phyloP scores from a whole-genome alignment of 495 filamentous ascomycete genomes.

The Beverwykella pulmonaria region DNA sequence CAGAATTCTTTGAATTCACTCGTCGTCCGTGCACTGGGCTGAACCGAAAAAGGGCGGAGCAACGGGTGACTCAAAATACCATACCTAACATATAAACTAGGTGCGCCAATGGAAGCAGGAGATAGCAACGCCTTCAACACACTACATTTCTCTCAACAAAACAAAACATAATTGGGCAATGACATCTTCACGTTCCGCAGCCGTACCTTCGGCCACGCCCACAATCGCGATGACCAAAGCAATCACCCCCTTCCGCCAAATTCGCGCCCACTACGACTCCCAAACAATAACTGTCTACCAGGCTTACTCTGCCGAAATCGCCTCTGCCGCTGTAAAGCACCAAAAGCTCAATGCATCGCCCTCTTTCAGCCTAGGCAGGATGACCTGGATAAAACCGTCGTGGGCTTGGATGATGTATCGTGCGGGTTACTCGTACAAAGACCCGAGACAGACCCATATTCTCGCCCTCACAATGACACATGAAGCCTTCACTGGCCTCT shows the following conservation, averaged over 20 bases:
- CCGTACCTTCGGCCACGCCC: neutral
- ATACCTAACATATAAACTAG: neutral
- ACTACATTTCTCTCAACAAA: neutral
- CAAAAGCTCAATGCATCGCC: slow-evolving; percentile 58
- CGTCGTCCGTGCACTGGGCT: slow-evolving; percentile 4
- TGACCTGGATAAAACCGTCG: slow-evolving; percentile 71
- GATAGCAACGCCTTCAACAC: neutral
- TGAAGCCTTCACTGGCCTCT: slow-evolving; percentile 19
- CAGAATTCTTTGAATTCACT: neutral
- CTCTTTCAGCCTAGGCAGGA: slow-evolving; percentile 55
- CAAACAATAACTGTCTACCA: slow-evolving; percentile 65
- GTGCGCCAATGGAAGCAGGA: neutral
- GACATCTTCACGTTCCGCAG: neutral
- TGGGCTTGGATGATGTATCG: slow-evolving; percentile 68
- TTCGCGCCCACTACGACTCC: slow-evolving; percentile 55
- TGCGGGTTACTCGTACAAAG: slow-evolving; percentile 38
- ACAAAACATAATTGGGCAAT: neutral
- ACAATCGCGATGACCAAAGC: neutral
- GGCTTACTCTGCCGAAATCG: slow-evolving; percentile 60
- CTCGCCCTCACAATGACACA: slow-evolving; percentile 30
- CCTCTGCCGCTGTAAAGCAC: slow-evolving; percentile 53
- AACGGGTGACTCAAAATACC: neutral
- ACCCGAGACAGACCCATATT: slow-evolving; percentile 26
- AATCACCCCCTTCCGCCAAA: slow-evolving; percentile 53
- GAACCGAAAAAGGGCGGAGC: slow-evolving; percentile 2